Percentiles rank a stretch among this genome's conserved stretches.
These are phyloP conservation scores for Schizothecium vesticola DNA, from an alignment of 495 filamentous ascomycete species.

Conservation along the genomic window DNA sequence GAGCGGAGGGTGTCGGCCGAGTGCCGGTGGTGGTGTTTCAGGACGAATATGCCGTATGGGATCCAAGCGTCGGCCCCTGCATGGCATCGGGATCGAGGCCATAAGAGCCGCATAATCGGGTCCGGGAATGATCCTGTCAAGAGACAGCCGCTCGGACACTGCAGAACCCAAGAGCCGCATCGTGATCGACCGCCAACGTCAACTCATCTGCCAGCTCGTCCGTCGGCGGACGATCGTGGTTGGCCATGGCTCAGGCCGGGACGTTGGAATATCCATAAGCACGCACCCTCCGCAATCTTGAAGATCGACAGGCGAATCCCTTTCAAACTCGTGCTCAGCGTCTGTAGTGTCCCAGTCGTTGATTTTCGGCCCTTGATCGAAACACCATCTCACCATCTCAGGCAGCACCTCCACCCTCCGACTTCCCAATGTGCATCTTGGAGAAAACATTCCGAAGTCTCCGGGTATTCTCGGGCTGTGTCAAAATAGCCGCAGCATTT, in stretches of 20 bases:
- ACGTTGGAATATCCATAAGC: conserved; percentile 8
- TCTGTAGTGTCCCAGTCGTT: background rate
- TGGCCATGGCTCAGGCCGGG: background rate
- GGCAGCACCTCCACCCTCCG: conserved; percentile 11
- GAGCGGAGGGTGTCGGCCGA: conserved; percentile 3
- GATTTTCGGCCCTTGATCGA: conserved; percentile 3
- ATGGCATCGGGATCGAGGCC: conserved; percentile 27
- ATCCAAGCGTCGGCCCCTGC: conserved; percentile 27
- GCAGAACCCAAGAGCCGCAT: conserved; percentile 28
- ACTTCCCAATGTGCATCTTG: conserved; percentile 32
- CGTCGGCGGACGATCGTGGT: background rate
- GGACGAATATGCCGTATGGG: conserved; percentile 15
- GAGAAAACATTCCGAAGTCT: conserved; percentile 72
- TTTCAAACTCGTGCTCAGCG: background rate
- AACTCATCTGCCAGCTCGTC: conserved; percentile 5
- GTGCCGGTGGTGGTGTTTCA: conserved; percentile 23
- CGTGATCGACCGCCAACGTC: conserved; percentile 20
- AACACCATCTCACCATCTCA: background rate
- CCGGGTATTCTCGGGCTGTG: conserved; percentile 60
- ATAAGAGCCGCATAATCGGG: conserved; percentile 26
- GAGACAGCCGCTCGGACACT: conserved; percentile 15
- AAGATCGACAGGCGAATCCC: background rate
- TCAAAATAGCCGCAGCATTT: conserved; percentile 54
- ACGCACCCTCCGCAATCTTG: conserved; percentile 12
- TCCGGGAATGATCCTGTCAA: conserved; percentile 22